Percentiles rank a stretch among this genome's conserved stretches.
Evolutionary conservation across 2,329 filamentous ascomycete genomes (phyloP).

Genomic region (Ophiocordyceps polyrhachis-furcata): DNA sequence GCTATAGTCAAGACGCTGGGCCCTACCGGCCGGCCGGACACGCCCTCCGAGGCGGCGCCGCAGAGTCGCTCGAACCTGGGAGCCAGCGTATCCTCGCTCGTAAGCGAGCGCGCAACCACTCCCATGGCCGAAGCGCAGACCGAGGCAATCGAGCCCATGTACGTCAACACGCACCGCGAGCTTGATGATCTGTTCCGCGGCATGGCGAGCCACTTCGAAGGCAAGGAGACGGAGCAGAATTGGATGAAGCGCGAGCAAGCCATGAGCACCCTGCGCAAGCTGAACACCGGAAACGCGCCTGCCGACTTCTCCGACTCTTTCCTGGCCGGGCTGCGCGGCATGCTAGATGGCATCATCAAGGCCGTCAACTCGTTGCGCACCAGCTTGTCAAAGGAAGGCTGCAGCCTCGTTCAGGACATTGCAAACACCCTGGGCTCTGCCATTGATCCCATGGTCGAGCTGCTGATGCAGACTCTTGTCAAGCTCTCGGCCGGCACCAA

Average conservation of each 20-base stretch:
- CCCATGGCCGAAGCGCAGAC: conserved; percentile 44
- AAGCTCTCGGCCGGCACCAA: conserved; percentile 83
- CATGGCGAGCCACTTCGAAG: conserved; percentile 70
- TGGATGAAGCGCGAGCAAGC: conserved; percentile 78
- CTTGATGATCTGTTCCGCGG: conserved; percentile 73
- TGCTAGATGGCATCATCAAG: conserved; percentile 82
- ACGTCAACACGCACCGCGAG: conserved; percentile 69
- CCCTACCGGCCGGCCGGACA: conserved; percentile 26
- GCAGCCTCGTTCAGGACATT: conserved; percentile 67
- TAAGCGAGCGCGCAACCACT: conserved; percentile 35
- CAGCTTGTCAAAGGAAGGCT: conserved; percentile 76
- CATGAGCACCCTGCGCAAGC: conserved; percentile 53
- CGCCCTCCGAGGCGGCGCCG: conserved; percentile 20
- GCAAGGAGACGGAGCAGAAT: conserved; percentile 76
- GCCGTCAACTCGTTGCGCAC: conserved; percentile 68
- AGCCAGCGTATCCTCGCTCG: conserved; percentile 31
- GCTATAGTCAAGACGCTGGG: conserved; percentile 62
- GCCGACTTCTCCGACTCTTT: conserved; percentile 58
- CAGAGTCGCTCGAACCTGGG: conserved; percentile 24
- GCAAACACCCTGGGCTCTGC: conserved; percentile 56
- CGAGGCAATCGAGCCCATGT: conserved; percentile 59
- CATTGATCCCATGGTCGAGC: conserved; percentile 77
- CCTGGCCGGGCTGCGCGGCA: conserved; percentile 46
- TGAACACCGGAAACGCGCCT: conserved; percentile 70
- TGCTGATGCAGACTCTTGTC: conserved; percentile 74